Percentiles rank a stretch among this genome's conserved stretches.
These are phyloP conservation scores for Nakaseomyces sp. DNA, from an alignment of 1,139 yeast genomes.

Conservation along the genomic window DNA sequence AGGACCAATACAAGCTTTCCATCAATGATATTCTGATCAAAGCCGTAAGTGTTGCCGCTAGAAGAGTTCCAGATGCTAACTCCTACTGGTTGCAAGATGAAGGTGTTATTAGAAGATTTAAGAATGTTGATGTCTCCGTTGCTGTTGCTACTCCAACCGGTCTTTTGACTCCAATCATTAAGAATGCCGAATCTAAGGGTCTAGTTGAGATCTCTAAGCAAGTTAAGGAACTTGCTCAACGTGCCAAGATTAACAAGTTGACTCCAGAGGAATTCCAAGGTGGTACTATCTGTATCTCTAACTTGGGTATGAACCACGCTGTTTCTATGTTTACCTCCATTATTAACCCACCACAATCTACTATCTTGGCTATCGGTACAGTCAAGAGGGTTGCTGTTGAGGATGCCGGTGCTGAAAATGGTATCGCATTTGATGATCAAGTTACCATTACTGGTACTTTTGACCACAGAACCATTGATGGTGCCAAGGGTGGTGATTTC, in stretches of 20 bases:
- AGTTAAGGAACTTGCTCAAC: slow-evolving; percentile 88
- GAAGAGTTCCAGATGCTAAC: slow-evolving; percentile 88
- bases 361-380: slow-evolving; percentile 91
- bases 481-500: slow-evolving; percentile 96
- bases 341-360: slow-evolving; percentile 94
- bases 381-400: slow-evolving; percentile 88
- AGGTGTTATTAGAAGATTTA: slow-evolving; percentile 86
- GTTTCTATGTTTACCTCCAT: slow-evolving; percentile 89
- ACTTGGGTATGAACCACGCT: slow-evolving; percentile 97
- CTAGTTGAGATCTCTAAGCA: slow-evolving; percentile 70
- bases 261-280: slow-evolving; percentile 97
- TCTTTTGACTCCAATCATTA: slow-evolving; percentile 89
- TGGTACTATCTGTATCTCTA: slow-evolving; percentile 96
- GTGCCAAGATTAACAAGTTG: slow-evolving; percentile 90
- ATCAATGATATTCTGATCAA: slow-evolving; percentile 91
- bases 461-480: slow-evolving; percentile 96
- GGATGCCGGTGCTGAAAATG: slow-evolving; percentile 82
- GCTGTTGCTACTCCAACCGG: slow-evolving; percentile 99
- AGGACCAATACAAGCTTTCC: slow-evolving; percentile 83
- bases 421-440: slow-evolving; percentile 85
- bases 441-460: slow-evolving; percentile 91
- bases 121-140: slow-evolving; percentile 89
- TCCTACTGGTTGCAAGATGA: slow-evolving; percentile 87
- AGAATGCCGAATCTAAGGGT: slow-evolving; percentile 81
- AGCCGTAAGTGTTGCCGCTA: slow-evolving; percentile 85